A percentile compares a stretch with the other conserved stretches of the same genome.
Evolutionary conservation across 73 alveolate species (phyloP).

Genomic region (Urostyla sp.): DNA sequence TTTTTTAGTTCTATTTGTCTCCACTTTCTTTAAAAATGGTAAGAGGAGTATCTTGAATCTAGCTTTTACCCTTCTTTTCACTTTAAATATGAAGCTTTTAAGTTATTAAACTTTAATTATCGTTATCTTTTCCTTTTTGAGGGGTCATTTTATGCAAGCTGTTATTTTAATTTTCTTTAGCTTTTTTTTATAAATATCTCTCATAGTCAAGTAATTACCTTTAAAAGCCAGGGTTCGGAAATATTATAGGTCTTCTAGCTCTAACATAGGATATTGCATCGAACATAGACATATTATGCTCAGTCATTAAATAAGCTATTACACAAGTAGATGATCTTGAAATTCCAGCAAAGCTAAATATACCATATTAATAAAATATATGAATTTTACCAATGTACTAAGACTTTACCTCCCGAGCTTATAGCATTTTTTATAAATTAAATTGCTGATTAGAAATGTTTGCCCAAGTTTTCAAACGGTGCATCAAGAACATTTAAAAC

Average conservation of each 20-base stretch:
- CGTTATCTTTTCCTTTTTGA: too few species aligned
- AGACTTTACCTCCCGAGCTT: slow-evolving; percentile 34
- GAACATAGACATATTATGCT: slow-evolving; percentile 4
- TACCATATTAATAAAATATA: not conserved
- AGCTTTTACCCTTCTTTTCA: too few species aligned
- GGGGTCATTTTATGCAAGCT: too few species aligned
- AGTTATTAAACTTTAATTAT: too few species aligned
- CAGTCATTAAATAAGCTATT: slow-evolving; percentile 54
- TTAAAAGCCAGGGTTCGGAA: slow-evolving; percentile 68
- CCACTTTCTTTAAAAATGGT: too few species aligned
- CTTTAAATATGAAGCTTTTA: too few species aligned
- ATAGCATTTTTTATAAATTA: slow-evolving; percentile 48
- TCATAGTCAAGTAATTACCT: slow-evolving; percentile 40
- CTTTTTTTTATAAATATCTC: not conserved
- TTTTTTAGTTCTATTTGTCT: too few species aligned
- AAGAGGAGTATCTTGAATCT: too few species aligned
- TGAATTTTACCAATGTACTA: slow-evolving; percentile 44
- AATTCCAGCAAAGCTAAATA: slow-evolving; percentile 57
- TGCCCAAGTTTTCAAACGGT: slow-evolving; percentile 13
- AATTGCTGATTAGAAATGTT: slow-evolving; percentile 26
- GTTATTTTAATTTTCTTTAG: too few species aligned
- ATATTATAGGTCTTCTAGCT: slow-evolving; percentile 34
- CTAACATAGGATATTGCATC: slow-evolving; percentile 44
- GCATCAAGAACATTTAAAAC: slow-evolving; percentile 26
- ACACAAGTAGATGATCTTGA: slow-evolving; percentile 57